phyloP scores from a whole-genome alignment of 148 eudicot genomes.

The Talinum fruticosum region DNA sequence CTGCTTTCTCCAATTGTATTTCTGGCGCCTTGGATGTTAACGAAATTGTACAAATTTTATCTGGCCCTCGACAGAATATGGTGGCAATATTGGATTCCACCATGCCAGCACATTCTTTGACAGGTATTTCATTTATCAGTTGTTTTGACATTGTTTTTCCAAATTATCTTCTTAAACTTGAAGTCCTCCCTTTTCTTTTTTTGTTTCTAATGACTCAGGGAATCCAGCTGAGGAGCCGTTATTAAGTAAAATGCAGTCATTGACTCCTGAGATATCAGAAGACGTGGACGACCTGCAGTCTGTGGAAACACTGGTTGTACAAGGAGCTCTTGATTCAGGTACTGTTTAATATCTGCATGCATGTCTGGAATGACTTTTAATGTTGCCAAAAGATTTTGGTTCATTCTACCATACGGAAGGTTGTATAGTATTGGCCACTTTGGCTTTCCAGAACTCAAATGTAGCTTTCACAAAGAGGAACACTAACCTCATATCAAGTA shows the following conservation, averaged over 20 bases:
- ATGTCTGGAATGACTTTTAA: too few species aligned
- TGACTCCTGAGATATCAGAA: constrained; percentile 70
- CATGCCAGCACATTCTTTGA: constrained; percentile 72
- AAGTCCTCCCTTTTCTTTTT: neutral
- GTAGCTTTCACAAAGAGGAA: too few species aligned
- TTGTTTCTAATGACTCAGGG: constrained; percentile 36
- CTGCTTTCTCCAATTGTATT: constrained; percentile 37
- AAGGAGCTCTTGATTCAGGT: constrained; percentile 76
- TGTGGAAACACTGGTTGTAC: constrained; percentile 56
- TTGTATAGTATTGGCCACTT: too few species aligned
- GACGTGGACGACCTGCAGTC: constrained; percentile 67
- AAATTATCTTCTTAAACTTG: neutral
- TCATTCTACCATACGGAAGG: too few species aligned
- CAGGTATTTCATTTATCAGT: constrained; percentile 40
- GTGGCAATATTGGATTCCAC: constrained; percentile 65
- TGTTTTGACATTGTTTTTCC: neutral
- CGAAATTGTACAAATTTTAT: constrained; percentile 60
- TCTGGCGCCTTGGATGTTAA: constrained; percentile 60
- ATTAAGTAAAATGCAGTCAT: constrained; percentile 54
- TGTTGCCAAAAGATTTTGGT: too few species aligned
- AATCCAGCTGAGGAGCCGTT: constrained; percentile 37
- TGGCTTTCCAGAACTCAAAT: too few species aligned
- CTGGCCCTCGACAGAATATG: constrained; percentile 68
- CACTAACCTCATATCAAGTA: too few species aligned
- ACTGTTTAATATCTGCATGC: constrained; percentile 7